Evolutionary conservation across 108 stramenopile species (phyloP), one percentile per base, ranked within the genome.

Genomic region (Stephanodiscus triporus): DNA sequence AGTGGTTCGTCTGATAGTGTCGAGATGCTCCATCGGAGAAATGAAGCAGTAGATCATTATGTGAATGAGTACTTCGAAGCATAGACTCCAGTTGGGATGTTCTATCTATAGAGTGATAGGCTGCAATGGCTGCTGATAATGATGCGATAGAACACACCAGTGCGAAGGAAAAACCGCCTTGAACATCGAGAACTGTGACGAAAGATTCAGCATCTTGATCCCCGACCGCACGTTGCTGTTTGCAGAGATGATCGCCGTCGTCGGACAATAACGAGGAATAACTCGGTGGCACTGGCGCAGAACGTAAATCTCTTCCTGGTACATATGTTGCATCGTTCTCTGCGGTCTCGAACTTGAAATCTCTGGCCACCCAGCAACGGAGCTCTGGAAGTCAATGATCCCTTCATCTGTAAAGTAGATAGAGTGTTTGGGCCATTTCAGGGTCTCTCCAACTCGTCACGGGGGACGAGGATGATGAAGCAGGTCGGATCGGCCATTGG

Each of bases 1-100:
- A 75, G 47, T 40, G 74, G 74, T n/a, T 66, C 66, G 40, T 75
- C 60, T 36, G 74, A 68, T 45, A 68, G 38, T 8, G 65, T 19
- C 0, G 74, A 48, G 57, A 75, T 48, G 58, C 66, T 43, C 43
- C 54, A 47, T 74, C 63, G 49, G 65, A 66, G 47, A 62, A 54
- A 54, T 27, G 23, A 24, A 38, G 40, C 22, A 57, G 45, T 36
- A 30, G 56, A n/a, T 69, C 38, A 23, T 69, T 24, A n/a, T 69
- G 36, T 19, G 26, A 26, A 24, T 54, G 23, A 27, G 53, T 13
- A 27, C 20, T 54, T 54, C 23, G 53, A 14, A 27, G 53, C 53
- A 54, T 54, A 2, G 53, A 54, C 23, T 54, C 23, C 43, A 45
- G 43, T 54, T 54, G 53, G 9, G 9, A 54, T 27, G 9, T 34